Base-by-base conservation (phyloP, 2,329 filamentous ascomycete genomes). In the Claviceps cyperi region DNA sequence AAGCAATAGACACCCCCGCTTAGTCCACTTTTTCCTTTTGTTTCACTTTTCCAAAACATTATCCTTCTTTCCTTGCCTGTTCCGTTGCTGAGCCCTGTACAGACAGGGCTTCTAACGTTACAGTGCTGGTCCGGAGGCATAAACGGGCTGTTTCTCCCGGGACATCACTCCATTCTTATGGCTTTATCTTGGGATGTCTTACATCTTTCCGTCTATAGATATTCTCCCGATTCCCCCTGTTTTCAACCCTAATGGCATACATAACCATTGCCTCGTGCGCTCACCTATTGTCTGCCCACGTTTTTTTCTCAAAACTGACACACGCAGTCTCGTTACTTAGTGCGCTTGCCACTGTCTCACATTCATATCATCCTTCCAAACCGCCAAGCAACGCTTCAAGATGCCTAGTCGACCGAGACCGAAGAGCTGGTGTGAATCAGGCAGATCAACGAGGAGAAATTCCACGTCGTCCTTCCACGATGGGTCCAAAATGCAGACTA, bases 391-490 rank as follows among this genome's bases (percentile, higher is more conserved):
- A 9, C 4, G 14, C 6, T 46, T 22, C 22, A 48, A 22, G n/a
- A 50, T 52, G 48, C n/a, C 13, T 40, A 19, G 47, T 17, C 43
- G 32, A 44, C 13, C 21, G 15, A 47, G 43, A 17, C 21, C 48
- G 7, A 46, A 35, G 32, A 52, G 47, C 44, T 52, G 50, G 50
- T 39, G 24, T 24, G 48, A 52, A 19, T 50, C 50, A 14, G 32
- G 39, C 32, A 45, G 15, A 22, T 39, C 43, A 44, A 52, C 47
- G 8, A 52, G 50, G 13, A 39, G 47, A 9, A 52, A 49, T 37
- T 47, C 50, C 8, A 14, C 44, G 14, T 43, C 47, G 9, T 50
- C 50, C 5, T 2, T 50, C 9, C 17, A 35, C 43, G 47, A 47
- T n/a, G 8, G 35, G 14, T 22, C 38, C 13, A 47, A 19, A 2